phyloP scores from a whole-genome alignment of 352 stramenopile genomes.

The Phytophthora palmivora region DNA sequence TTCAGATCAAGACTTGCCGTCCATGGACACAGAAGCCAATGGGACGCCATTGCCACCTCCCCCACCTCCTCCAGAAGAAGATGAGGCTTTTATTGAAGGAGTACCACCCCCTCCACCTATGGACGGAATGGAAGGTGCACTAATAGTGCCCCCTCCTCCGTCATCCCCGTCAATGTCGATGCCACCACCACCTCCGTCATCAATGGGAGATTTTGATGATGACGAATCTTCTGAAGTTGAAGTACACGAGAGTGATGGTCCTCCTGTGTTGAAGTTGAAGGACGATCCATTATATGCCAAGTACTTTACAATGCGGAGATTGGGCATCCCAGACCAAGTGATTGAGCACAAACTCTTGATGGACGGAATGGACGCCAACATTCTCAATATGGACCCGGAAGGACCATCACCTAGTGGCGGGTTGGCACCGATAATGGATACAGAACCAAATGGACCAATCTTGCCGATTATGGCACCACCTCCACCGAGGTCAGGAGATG shows the following conservation, averaged over 20 bases:
- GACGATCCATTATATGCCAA: constrained; percentile 84
- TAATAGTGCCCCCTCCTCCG: constrained; percentile 37
- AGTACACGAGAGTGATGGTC: constrained; percentile 23
- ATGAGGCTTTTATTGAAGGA: constrained; percentile 20
- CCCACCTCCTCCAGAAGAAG: constrained; percentile 43
- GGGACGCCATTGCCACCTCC: constrained; percentile 53
- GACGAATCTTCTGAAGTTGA: constrained; percentile 23
- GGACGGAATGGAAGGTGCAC: constrained; percentile 32
- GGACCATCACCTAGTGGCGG: constrained; percentile 72
- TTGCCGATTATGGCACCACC: constrained; percentile 49
- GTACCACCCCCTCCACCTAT: constrained; percentile 28
- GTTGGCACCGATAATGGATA: constrained; percentile 33
- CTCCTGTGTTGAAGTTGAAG: constrained; percentile 80
- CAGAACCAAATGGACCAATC: constrained; percentile 40
- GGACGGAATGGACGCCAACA: constrained; percentile 70
- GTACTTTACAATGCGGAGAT: constrained; percentile 86
- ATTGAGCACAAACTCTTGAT: constrained; percentile 86
- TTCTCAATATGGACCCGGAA: constrained; percentile 86
- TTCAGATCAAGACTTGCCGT: constrained; percentile 69
- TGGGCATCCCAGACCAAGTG: constrained; percentile 76
- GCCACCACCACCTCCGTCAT: constrained; percentile 39
- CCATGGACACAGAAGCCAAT: constrained; percentile 45
- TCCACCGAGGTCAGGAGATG: constrained; percentile 14
- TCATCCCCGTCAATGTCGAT: constrained; percentile 19
- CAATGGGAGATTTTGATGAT: constrained; percentile 38